phyloP scores from a whole-genome alignment of 164 flowering plant genomes.

The Saururus chinensis region DNA sequence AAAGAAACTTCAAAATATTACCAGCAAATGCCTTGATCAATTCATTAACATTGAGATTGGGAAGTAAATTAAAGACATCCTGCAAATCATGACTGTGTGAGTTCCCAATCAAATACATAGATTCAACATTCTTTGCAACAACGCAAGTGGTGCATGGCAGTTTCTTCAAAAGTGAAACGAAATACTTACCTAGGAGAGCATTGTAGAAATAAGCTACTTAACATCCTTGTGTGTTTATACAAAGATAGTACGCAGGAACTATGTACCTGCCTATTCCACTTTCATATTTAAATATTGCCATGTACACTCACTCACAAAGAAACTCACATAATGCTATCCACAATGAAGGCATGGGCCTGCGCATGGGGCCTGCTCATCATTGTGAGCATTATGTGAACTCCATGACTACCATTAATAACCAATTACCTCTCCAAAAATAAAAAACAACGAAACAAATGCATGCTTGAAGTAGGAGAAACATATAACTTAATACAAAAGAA shows the following conservation, averaged over 20 bases:
- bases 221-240: too few species aligned
- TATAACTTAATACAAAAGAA: background rate
- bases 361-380: too few species aligned
- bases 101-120: background rate
- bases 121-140: background rate
- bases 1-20: conserved; percentile 8
- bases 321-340: too few species aligned
- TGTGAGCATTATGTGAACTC: background rate
- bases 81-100: conserved; percentile 17
- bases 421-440: background rate
- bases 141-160: background rate
- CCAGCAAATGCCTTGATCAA: conserved; percentile 89
- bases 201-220: too few species aligned
- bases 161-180: too few species aligned
- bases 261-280: too few species aligned
- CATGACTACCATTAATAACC: background rate
- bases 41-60: conserved; percentile 84
- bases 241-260: too few species aligned
- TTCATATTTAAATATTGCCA: too few species aligned
- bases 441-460: background rate
- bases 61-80: conserved; percentile 95
- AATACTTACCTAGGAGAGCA: too few species aligned
- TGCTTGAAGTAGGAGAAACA: background rate
- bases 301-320: too few species aligned
- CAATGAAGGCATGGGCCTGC: too few species aligned